phyloP scores from a whole-genome alignment of 495 filamentous ascomycete genomes.

The Hamigera avellanea region DNA sequence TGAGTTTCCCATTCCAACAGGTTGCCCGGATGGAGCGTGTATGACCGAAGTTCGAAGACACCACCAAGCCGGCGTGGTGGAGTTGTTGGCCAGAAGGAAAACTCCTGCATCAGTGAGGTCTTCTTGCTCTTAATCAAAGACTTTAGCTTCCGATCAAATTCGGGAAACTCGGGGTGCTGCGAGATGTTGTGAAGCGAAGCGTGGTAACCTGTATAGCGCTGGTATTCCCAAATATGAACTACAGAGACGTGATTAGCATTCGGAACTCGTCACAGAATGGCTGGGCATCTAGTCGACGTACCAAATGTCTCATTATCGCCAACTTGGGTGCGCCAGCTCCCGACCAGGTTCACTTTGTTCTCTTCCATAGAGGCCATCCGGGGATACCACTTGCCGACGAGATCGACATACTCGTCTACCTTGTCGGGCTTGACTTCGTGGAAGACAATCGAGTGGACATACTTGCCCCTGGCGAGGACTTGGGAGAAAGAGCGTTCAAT shows the following conservation, averaged over 20 bases:
- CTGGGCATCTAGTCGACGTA: slow-evolving; percentile 21
- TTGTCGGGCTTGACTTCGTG: slow-evolving; percentile 93
- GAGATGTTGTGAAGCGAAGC: slow-evolving; percentile 77
- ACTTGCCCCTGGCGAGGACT: slow-evolving; percentile 90
- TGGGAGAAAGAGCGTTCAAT: slow-evolving; percentile 92
- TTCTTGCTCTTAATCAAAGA: slow-evolving; percentile 69
- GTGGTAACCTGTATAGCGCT: slow-evolving; percentile 93
- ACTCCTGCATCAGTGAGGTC: slow-evolving; percentile 95
- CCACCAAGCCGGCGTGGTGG: slow-evolving; percentile 82
- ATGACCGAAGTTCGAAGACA: slow-evolving; percentile 92
- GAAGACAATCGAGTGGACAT: slow-evolving; percentile 95
- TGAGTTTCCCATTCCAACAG: slow-evolving; percentile 97
- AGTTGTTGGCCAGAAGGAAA: slow-evolving; percentile 97
- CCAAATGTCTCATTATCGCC: slow-evolving; percentile 97
- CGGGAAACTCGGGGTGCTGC: slow-evolving; percentile 64
- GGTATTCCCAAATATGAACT: slow-evolving; percentile 99
- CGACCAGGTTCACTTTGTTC: slow-evolving; percentile 91
- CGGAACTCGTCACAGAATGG: background rate
- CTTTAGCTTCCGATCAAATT: slow-evolving; percentile 73
- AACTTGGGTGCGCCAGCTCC: slow-evolving; percentile 97
- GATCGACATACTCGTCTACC: slow-evolving; percentile 85
- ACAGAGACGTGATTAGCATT: slow-evolving; percentile 3
- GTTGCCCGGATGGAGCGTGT: slow-evolving; percentile 91
- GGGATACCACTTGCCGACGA: slow-evolving; percentile 91
- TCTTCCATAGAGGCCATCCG: slow-evolving; percentile 65